Base-by-base conservation (phyloP, 495 filamentous ascomycete species). In the Cairneyella variabilis region DNA sequence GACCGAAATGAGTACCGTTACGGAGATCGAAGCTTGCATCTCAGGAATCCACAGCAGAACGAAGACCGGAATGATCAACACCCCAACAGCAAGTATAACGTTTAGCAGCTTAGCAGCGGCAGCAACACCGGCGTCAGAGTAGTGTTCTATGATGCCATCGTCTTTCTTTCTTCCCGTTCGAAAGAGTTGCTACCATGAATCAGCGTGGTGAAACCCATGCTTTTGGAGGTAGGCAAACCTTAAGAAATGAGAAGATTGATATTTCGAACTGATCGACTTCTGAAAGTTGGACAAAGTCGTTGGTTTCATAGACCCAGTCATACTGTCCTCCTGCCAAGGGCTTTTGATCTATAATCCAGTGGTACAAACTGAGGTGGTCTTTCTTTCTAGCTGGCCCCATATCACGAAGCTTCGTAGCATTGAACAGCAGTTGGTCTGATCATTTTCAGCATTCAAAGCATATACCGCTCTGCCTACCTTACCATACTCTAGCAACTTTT, bases 391-490 rank as follows among this genome's bases (percentile, higher is more conserved):
- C 16, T 2, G 32, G 6, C 6, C 25, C 45, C 12, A 48, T n/a
- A 17, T 48, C 45, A 25, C 45, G 14, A 20, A 48, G 45, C 28
- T 48, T 48, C 36, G 17, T 7, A 6, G 32, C 45, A 20, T 48
- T 48, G 8, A 48, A 36, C 20, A 48, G 45, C 17, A 48, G 26
- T 18, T 8, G 11, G 28, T 48, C 45, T 48, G 14, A 6, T 6
- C 20, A 5, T 7, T 48, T 12, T 3, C 20, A 17, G 2, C 32
- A 6, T 18, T 4, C 12, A 18, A 16, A 8, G 36, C 9, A 32
- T 14, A 18, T 9, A n/a, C 17, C 8, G 17, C 14, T 25, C 2
- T 1, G 26, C 5, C 2, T 3, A 30, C 12, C 45, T 32, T 34
- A 48, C 45, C 45, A 36, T 48, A 48, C 6, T 14, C 16, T 3